Evolutionary conservation across 75 land plant species (phyloP), one percentile per base, ranked within the genome.

Genomic region (Isoetes taiwanensis): DNA sequence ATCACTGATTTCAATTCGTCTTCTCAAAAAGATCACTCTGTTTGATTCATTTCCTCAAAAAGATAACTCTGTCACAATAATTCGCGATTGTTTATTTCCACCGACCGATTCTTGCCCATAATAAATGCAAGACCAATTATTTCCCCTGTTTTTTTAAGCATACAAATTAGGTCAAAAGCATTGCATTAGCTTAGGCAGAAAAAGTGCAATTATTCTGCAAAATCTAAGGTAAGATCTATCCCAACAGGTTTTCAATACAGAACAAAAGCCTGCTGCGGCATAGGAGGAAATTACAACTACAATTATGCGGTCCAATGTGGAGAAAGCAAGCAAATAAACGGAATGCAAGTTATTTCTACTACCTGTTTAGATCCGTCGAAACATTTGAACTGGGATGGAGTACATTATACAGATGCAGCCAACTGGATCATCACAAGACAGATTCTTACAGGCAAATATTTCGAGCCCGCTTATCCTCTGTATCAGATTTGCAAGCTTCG

Each of bases 211-310:
- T n/a, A n/a, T n/a, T n/a, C n/a, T n/a, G n/a, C n/a, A n/a, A n/a
- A n/a, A n/a, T n/a, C n/a, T n/a, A n/a, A n/a, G n/a, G n/a, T n/a
- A n/a, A n/a, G n/a, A n/a, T n/a, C n/a, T n/a, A n/a, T n/a, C n/a
- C n/a, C n/a, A n/a, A n/a, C n/a, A 83, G 87, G 93, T 10, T 67
- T 86, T 17, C 16, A 58, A 17, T 73, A 75, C 64, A 68, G 76
- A 34, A 78, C 79, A 0, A 86, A 59, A 60, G 84, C 88, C 0
- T 83, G 93, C 43, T 86, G 93, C 65, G 93, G 88, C 14, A 25
- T 64, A 35, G 73, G 72, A 0, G 79, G 70, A 5, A 83, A 80
- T 11, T 81, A 83, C 54, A 83, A 83, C 48, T 83, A 71, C 70
- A 74, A 68, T 32, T 27, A 30, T 3, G 35, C 24, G 0, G 41